Conservation (phyloP, 495 filamentous ascomycete species). For the Aspergillus mulundensis region DNA sequence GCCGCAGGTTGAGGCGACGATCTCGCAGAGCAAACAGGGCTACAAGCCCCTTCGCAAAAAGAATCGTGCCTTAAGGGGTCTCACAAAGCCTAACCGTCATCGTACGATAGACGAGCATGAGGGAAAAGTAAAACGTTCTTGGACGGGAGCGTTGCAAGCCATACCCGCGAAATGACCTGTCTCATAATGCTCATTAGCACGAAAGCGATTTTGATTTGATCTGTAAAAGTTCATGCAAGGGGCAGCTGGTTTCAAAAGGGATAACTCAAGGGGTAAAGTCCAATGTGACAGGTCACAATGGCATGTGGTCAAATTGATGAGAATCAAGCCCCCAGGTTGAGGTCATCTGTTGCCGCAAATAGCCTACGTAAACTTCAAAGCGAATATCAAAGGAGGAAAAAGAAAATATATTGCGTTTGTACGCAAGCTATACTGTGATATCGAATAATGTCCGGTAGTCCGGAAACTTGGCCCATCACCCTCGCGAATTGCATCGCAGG, state of each 20-base stretch:
- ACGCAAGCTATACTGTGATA: conserved; percentile 12
- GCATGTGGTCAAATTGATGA: neutral
- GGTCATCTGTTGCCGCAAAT: neutral
- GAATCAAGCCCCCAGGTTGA: neutral
- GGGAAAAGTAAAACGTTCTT: neutral
- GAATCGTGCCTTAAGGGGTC: neutral
- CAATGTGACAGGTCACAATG: conserved; percentile 10
- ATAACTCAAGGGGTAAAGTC: conserved; percentile 11
- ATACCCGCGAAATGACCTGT: neutral
- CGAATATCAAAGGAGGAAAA: neutral
- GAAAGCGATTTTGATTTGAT: neutral
- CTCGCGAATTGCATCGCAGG: conserved; percentile 2
- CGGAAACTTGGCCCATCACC: conserved; percentile 22
- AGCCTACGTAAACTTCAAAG: neutral
- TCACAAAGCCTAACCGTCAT: neutral
- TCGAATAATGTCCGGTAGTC: conserved; percentile 5
- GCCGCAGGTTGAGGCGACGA: neutral
- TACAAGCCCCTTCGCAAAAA: neutral
- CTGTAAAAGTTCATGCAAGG: conserved; percentile 10
- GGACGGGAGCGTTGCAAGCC: neutral
- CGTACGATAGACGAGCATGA: neutral
- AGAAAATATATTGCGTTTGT: neutral
- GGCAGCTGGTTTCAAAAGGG: conserved; percentile 6
- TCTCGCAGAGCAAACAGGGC: neutral
- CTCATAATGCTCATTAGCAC: too few species aligned